phyloP scores from a whole-genome alignment of 2,329 filamentous ascomycete genomes.

The Claviceps sp. region DNA sequence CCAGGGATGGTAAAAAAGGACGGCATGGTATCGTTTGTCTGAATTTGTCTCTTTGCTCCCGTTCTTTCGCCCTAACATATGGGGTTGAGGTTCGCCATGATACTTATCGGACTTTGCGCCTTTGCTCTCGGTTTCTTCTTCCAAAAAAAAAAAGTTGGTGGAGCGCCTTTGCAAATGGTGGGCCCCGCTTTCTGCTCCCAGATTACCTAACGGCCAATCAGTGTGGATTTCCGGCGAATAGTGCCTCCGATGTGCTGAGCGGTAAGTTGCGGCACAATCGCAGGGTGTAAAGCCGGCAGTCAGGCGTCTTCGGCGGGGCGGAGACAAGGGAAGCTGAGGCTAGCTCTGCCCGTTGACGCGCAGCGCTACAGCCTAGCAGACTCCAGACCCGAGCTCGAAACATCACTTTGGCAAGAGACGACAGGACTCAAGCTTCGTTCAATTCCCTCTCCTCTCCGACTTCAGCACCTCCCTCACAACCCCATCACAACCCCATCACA shows the following conservation, averaged over 20 bases:
- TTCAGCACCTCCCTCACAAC: neutral
- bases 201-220: constrained; percentile 16
- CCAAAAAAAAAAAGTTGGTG: constrained; percentile 25
- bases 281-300: neutral
- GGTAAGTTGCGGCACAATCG: constrained; percentile 21
- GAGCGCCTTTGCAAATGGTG: constrained; percentile 14
- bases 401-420: constrained; percentile 1
- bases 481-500: constrained; percentile 3
- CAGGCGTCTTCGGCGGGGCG: neutral
- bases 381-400: neutral
- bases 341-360: constrained; percentile 17
- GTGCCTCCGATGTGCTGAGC: constrained; percentile 19
- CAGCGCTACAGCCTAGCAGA: constrained; percentile 25
- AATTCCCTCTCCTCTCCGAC: constrained; percentile 2
- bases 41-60: constrained; percentile 7
- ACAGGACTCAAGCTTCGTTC: neutral
- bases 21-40: constrained; percentile 48
- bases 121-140: neutral
- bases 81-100: neutral
- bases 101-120: neutral
- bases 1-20: constrained; percentile 90
- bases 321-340: constrained; percentile 6
- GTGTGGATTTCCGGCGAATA: constrained; percentile 9
- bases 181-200: constrained; percentile 2
- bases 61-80: neutral